Evolutionary conservation across 78 protist species (phyloP).

Genomic region (Guillardia theta): DNA sequence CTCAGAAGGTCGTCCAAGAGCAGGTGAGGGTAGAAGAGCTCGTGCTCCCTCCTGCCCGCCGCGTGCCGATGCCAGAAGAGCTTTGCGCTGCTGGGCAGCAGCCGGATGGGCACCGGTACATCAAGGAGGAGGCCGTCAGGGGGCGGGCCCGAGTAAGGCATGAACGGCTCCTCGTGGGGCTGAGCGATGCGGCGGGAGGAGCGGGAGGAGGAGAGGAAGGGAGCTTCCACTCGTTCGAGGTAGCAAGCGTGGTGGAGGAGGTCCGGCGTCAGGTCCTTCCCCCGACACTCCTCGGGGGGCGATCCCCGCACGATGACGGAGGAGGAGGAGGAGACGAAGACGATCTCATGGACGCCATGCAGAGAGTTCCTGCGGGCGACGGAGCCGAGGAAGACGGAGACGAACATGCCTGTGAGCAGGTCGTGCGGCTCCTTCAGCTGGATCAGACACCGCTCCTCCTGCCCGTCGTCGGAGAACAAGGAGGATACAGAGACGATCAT

Average conservation of each 20-base stretch:
- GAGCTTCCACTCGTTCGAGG: not conserved
- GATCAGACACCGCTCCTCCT: not conserved
- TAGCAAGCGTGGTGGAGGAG: not conserved
- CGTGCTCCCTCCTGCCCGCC: not conserved
- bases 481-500: not conserved
- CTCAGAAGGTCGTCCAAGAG: not conserved
- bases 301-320: not conserved
- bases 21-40: not conserved
- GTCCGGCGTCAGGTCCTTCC: not conserved
- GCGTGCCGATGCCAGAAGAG: not conserved
- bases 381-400: not conserved
- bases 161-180: not conserved
- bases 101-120: not conserved
- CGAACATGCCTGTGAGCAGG: not conserved
- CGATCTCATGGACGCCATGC: not conserved
- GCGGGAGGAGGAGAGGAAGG: not conserved
- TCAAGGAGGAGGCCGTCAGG: too few species aligned
- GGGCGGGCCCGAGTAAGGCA: not conserved
- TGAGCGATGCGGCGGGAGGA: not conserved
- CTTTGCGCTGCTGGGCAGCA: not conserved
- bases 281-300: not conserved
- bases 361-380: not conserved
- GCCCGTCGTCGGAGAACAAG: not conserved
- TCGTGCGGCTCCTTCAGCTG: not conserved
- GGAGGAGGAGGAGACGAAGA: not conserved